phyloP scores from a whole-genome alignment of 1,139 yeast species.

The Saccharomyces hybrid region DNA sequence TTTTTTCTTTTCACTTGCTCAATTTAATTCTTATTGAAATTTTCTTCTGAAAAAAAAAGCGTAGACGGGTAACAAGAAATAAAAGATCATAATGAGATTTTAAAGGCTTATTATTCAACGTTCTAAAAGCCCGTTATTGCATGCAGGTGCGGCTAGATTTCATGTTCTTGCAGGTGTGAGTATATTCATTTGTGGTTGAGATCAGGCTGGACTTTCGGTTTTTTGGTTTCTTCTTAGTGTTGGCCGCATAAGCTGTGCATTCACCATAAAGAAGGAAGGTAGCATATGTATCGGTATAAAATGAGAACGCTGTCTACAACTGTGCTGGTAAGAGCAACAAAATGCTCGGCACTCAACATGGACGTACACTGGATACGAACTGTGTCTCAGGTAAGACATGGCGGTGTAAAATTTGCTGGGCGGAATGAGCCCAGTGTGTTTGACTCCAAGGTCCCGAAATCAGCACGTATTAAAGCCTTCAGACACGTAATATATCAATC shows the following conservation, averaged over 20 bases:
- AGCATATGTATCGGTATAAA: not conserved
- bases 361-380: not conserved
- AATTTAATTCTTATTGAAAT: not conserved
- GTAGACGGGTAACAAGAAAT: not conserved
- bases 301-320: not conserved
- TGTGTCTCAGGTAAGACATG: not conserved
- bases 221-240: too few relatives aligned
- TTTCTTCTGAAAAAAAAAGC: not conserved
- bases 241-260: too few relatives aligned
- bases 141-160: too few relatives aligned
- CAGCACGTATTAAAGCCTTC: not conserved
- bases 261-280: not conserved
- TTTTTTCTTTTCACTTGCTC: not conserved
- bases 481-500: not conserved
- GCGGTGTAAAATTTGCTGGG: not conserved
- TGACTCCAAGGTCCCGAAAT: not conserved
- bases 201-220: too few relatives aligned
- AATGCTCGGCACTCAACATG: not conserved
- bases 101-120: not conserved
- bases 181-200: too few relatives aligned
- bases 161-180: too few relatives aligned
- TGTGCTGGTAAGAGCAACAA: not conserved
- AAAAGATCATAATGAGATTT: not conserved
- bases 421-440: not conserved
- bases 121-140: too few relatives aligned